Evolutionary conservation across 495 filamentous ascomycete genomes (phyloP), one percentile per base, ranked within the genome.

Genomic region (Penicillium diatomitis): DNA sequence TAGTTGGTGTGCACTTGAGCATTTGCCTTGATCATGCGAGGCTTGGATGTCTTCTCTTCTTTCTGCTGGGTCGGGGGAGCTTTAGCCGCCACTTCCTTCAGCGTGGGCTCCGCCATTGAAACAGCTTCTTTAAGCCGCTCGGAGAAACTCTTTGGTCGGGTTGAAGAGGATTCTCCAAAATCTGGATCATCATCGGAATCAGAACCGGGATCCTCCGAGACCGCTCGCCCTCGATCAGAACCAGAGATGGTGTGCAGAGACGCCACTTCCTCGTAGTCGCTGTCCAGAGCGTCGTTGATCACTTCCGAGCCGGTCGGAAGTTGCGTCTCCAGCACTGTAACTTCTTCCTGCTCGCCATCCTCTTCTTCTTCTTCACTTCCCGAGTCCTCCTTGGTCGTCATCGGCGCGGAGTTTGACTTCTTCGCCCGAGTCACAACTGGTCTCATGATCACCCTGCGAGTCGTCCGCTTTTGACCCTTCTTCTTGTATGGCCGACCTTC

Each of bases 391-490:
- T 64, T 57, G 2, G 61, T 57, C n/a, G 51, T 45, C 5, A 54
- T 44, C 6, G 55, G 48, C 40, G 58, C 52, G 45, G 61, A 51
- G 37, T 52, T 49, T 3, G 57, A 46, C 40, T 64, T 44, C 50
- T 69, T 70, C 45, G 69, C 58, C 36, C 67, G 72, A 45, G 58
- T 53, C 8, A 62, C 44, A 8, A 75, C 72, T 0, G 79, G 79
- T 59, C 69, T 80, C 82, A 95, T 91, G 36, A 79, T 85, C n/a
- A 85, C 81, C 36, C 77, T 66, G 44, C 86, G 73, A 3, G 91
- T 95, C 33, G 86, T 88, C 38, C 91, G 77, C 67, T 97, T 97
- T 60, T 88, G 82, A 0, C 91, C 91, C 66, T 84, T 88, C 76
- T 97, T 97, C 71, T 95, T 96, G 71, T 83, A 96, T 3, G 78